phyloP scores from a whole-genome alignment of 2,329 filamentous ascomycete genomes.

The Aspergillus uvarum region DNA sequence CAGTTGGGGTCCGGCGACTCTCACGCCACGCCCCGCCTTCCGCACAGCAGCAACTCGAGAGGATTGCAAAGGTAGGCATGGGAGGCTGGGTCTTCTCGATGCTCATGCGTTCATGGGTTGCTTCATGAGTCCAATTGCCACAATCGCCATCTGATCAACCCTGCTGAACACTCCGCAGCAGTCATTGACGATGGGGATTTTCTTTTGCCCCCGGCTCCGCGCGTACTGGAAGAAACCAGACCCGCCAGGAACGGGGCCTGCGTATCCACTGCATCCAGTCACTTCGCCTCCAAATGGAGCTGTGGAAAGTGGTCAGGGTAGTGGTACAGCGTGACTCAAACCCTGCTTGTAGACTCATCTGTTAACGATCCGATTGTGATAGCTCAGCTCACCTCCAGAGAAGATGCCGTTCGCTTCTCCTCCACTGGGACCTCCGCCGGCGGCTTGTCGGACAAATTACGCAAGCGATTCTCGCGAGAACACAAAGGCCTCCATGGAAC shows the following conservation, averaged over 20 bases:
- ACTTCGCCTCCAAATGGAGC: background rate
- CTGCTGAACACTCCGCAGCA: background rate
- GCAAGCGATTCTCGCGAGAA: conserved; percentile 36
- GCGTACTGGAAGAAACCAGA: conserved; percentile 18
- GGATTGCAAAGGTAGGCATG: background rate
- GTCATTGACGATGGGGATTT: conserved; percentile 21
- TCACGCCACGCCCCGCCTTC: background rate
- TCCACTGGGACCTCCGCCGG: conserved; percentile 18
- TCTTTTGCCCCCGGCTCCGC: conserved; percentile 29
- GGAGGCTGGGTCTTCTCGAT: background rate
- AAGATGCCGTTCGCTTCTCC: conserved; percentile 8
- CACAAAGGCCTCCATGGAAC: conserved; percentile 19
- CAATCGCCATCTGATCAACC: background rate
- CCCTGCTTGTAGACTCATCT: background rate
- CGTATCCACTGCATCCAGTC: conserved; percentile 14
- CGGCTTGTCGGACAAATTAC: conserved; percentile 31
- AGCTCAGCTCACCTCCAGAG: conserved; percentile 11
- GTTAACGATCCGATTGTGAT: background rate
- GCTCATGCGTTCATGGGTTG: background rate
- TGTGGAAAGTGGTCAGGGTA: conserved; percentile 16
- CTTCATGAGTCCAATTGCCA: background rate
- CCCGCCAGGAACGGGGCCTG: conserved; percentile 14
- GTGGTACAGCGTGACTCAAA: background rate
- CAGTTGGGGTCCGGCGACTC: background rate
- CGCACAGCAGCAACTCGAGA: background rate